phyloP scores from a whole-genome alignment of 352 stramenopile species.

The Globisporangium yorkense region DNA sequence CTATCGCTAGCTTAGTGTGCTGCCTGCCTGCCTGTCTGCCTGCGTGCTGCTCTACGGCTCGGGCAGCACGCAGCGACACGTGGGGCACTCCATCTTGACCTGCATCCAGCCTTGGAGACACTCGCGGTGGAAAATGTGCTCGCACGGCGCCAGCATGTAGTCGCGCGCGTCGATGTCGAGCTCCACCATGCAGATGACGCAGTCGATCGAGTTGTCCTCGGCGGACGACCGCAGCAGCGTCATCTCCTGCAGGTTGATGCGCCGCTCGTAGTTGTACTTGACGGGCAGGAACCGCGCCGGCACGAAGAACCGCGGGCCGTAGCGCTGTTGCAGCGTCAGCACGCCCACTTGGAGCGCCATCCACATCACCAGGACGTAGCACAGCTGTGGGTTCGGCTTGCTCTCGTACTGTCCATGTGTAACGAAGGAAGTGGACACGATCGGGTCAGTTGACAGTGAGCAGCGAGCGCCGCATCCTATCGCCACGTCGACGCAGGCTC shows the following conservation, averaged over 20 bases:
- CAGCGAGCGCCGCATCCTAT: too few species aligned
- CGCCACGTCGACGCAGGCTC: neutral
- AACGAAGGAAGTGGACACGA: too few species aligned
- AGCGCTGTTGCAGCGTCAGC: slow-evolving; percentile 89
- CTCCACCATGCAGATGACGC: slow-evolving; percentile 86
- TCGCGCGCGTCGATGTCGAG: slow-evolving; percentile 71
- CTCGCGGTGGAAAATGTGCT: slow-evolving; percentile 94
- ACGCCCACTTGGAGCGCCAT: slow-evolving; percentile 90
- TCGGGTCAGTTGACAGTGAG: too few species aligned
- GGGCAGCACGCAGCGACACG: slow-evolving; percentile 89
- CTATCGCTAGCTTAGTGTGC: too few species aligned
- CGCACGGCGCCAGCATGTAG: slow-evolving; percentile 96
- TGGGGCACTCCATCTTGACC: slow-evolving; percentile 97
- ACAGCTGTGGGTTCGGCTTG: slow-evolving; percentile 59
- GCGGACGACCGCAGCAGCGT: slow-evolving; percentile 47
- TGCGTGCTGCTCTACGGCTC: slow-evolving; percentile 37
- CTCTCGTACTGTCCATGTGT: slow-evolving; percentile 48
- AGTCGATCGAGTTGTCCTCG: slow-evolving; percentile 70
- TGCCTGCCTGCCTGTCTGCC: neutral
- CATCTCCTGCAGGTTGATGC: slow-evolving; percentile 62
- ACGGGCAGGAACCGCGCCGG: slow-evolving; percentile 92
- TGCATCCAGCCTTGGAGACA: slow-evolving; percentile 97
- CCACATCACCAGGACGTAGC: slow-evolving; percentile 85
- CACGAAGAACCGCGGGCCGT: slow-evolving; percentile 94
- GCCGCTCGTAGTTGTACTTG: slow-evolving; percentile 97